Evolutionary conservation across 306 rosid genomes (phyloP).

Genomic region (Luffa aegyptiaca): DNA sequence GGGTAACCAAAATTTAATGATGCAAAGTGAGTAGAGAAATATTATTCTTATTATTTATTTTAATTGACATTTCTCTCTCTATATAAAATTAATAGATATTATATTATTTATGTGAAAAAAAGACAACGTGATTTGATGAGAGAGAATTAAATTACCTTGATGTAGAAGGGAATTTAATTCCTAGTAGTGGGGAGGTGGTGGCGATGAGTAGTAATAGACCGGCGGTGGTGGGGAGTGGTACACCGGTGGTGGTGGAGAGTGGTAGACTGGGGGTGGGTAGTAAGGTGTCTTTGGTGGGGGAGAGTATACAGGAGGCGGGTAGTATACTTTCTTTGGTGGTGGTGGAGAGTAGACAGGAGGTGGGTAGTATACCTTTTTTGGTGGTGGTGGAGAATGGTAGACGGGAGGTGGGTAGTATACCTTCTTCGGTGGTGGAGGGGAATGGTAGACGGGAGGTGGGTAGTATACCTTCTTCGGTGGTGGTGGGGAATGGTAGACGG

Average conservation of each 20-base stretch:
- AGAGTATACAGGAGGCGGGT: neutral
- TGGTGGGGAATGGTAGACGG: neutral
- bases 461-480: neutral
- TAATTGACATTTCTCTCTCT: neutral
- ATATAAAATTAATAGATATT: neutral
- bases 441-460: neutral
- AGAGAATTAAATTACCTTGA: conserved; percentile 1
- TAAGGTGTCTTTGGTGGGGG: neutral
- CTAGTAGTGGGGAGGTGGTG: conserved; percentile 13
- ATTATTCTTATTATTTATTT: neutral
- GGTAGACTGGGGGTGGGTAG: neutral
- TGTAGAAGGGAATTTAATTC: neutral
- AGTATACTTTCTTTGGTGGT: neutral
- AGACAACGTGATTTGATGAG: neutral
- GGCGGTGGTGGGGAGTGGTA: neutral
- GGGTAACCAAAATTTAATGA: neutral
- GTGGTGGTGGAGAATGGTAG: neutral
- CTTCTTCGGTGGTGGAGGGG: neutral
- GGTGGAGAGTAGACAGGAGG: neutral
- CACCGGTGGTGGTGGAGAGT: neutral
- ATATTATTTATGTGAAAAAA: neutral
- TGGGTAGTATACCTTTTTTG: neutral
- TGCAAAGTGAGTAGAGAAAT: neutral
- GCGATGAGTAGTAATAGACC: neutral
- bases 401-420: neutral